Base-by-base conservation (phyloP, 2,329 filamentous ascomycete species). In the Neonectria neomacrospora region DNA sequence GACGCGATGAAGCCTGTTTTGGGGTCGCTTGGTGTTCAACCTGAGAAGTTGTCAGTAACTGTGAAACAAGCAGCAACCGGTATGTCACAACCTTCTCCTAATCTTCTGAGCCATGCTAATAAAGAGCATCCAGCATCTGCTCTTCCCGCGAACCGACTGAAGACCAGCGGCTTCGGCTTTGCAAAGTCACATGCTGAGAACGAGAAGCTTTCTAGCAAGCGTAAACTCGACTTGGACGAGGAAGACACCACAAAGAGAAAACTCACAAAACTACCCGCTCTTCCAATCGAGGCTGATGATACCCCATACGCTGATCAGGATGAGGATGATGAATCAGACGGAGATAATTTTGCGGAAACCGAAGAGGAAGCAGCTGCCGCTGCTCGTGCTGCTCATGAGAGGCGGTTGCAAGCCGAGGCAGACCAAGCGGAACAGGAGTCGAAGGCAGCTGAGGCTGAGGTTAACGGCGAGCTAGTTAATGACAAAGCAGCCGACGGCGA, bases 341-440 rank as follows among this genome's bases (percentile, higher is more conserved):
- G 88, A 55, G 91, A 91, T 66, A 90, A 90, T 73, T 92, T 94
- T 73, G 91, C 90, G 52, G 91, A 88, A 18, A 95, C 89, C 26
- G 95, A 97, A 76, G 94, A 97, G 76, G 94, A 96, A 76, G 90
- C 91, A 59, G 92, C 93, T 1, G 93, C 94, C 22, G 94, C 93
- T 10, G 92, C 93, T 57, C 88, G 94, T 65, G 91, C 92, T 23
- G 92, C 94, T 5, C 93, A 94, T 54, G 93, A 97, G 79, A 90
- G 92, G 72, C 92, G 95, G 41, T 82, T 83, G 28, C 81, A 85
- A 77, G 85, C 74, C 72, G 80, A 85, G 73, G 78, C 80, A 61
- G 84, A 90, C 64, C 82, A 85, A 66, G 52, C 53, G 63, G 58
- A 69, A 61, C 62, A 74, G 41, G 71, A 74, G 32, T 28, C 69